Conservation (phyloP, 1,284 basidiomycete genomes). For the Sanghuangporus sanghuang region DNA sequence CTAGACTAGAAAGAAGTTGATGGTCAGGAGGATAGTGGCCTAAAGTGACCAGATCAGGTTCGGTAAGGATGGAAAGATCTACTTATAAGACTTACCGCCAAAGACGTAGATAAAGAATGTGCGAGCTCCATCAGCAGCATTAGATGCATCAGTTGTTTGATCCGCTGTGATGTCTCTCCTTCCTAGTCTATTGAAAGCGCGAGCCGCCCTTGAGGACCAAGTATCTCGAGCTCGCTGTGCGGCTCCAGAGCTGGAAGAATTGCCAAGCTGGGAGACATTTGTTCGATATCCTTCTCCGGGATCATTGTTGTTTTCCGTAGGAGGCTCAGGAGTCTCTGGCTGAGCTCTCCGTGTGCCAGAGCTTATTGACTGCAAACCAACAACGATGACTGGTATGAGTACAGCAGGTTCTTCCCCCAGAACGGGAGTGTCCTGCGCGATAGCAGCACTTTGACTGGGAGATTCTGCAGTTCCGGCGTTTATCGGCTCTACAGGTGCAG, state of each 20-base stretch:
- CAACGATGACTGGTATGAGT: constrained; percentile 75
- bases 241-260: not conserved
- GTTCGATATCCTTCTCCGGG: not conserved
- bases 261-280: not conserved
- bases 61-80: constrained; percentile 15
- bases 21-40: constrained; percentile 87
- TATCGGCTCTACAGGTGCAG: not conserved
- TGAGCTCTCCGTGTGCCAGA: not conserved
- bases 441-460: constrained; percentile 5
- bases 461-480: constrained; percentile 1
- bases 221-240: not conserved
- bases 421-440: constrained; percentile 9
- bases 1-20: constrained; percentile 73
- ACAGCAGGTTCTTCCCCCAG: constrained; percentile 31
- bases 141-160: constrained; percentile 25
- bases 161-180: constrained; percentile 1
- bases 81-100: constrained; percentile 43
- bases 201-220: constrained; percentile 13
- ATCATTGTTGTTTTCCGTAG: not conserved
- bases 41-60: constrained; percentile 21
- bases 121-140: constrained; percentile 46
- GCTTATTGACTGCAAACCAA: constrained; percentile 66
- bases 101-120: constrained; percentile 81
- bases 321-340: not conserved
- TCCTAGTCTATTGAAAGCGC: constrained; percentile 16